Percentiles rank a stretch among this genome's conserved stretches.
Evolutionary conservation across 192 early-diverging fungal species (phyloP).

Genomic region (Diversispora epigaea): DNA sequence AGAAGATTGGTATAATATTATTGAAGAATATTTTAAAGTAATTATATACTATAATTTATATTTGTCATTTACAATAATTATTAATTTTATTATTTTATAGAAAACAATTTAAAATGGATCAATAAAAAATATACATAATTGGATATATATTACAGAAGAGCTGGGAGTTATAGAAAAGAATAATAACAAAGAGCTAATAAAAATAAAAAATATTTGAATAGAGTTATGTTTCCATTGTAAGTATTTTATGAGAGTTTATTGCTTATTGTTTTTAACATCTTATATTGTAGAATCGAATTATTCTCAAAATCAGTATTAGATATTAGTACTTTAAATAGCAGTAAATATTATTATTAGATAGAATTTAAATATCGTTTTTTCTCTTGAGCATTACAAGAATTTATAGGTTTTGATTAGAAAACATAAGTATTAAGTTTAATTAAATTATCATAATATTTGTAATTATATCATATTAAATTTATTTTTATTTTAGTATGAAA

Average conservation of each 20-base stretch:
- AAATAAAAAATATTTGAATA: slow-evolving; percentile 17
- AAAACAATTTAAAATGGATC: not conserved
- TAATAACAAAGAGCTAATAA: not conserved
- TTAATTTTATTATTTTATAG: too few species aligned
- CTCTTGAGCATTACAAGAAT: slow-evolving; percentile 3
- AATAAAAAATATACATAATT: not conserved
- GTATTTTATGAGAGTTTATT: not conserved
- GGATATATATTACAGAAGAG: not conserved
- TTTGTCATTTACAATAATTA: too few species aligned
- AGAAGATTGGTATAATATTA: too few species aligned
- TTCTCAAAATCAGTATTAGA: not conserved
- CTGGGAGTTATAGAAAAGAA: not conserved
- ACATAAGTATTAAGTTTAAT: slow-evolving; percentile 20
- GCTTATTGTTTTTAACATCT: slow-evolving; percentile 3
- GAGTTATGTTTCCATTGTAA: slow-evolving; percentile 30
- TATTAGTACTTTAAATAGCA: slow-evolving; percentile 8
- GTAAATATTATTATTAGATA: slow-evolving; percentile 20
- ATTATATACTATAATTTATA: too few species aligned
- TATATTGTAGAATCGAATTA: slow-evolving; percentile 26
- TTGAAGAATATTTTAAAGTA: too few species aligned
- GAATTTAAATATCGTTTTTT: slow-evolving; percentile 20
- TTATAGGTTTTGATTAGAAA: too few species aligned
- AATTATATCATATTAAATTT: not conserved
- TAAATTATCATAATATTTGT: not conserved
- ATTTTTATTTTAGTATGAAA: not conserved